Evolutionary conservation across 495 filamentous ascomycete genomes (phyloP), one percentile per base, ranked within the genome.

Genomic region (Xylaria nigripes): DNA sequence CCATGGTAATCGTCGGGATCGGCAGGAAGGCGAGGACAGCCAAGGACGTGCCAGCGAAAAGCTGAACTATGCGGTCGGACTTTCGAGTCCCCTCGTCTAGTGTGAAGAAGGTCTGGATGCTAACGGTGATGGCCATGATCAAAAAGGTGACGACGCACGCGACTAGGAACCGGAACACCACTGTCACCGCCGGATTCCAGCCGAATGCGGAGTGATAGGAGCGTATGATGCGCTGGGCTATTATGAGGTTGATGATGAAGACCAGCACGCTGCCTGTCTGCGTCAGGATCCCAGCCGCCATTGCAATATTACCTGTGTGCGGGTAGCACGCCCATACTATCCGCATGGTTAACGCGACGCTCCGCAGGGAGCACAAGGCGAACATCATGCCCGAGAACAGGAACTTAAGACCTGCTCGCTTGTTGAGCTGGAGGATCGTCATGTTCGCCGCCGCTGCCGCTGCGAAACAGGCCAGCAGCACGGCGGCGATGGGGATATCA

Each of bases 241-340:
- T 86, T 60, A 93, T 73, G 25, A 96, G 70, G 65, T 96, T 93
- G 63, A 88, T 67, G 52, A 95, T 68, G 67, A 86, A 94, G n/a
- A 95, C 69, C 6, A 95, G 60, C 22, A 95, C 60, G 18, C 90
- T 80, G 23, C 90, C 91, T 0, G 86, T 86, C 10, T 81, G 76
- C 23, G 92, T 81, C 57, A 95, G 83, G 61, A 95, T 78, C 51
- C 81, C 72, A 2, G 88, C 80, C 0, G 86, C 84, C 45, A 95
- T 87, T 7, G 77, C 83, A 2, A 92, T 51, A 24, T 57, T 60
- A 40, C 83, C 59, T 55, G 82, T 71, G 8, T 18, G 50, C 3
- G 68, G 73, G 48, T 75, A 56, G 22, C 61, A 63, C 6, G 79
- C 72, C 82, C 81, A 86, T 43, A 66, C 72, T 43, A 76, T 87